These are phyloP conservation scores for Leishmania arabica DNA, from an alignment of 208 protist species.

Conservation along the genomic window DNA sequence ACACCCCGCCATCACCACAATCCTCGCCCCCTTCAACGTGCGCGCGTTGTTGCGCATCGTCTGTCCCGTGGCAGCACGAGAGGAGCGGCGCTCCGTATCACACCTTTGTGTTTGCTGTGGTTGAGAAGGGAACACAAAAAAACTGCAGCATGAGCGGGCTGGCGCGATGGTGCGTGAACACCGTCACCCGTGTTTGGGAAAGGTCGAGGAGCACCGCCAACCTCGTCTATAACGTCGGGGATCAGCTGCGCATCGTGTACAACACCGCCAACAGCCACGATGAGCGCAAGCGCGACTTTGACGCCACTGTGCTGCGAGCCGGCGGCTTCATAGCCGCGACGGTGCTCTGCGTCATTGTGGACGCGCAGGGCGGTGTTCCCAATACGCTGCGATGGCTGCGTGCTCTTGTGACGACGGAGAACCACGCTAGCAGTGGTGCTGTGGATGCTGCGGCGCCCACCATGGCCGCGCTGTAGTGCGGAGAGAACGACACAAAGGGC, in stretches of 20 bases:
- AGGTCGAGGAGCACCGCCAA: conserved; percentile 42
- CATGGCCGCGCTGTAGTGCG: not conserved
- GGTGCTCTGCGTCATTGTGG: conserved; percentile 47
- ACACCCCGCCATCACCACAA: not conserved
- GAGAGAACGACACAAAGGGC: not conserved
- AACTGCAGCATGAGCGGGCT: conserved; percentile 12
- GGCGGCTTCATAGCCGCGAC: conserved; percentile 37
- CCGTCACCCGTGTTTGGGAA: conserved; percentile 35
- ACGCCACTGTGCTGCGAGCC: conserved; percentile 46
- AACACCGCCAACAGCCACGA: conserved; percentile 65
- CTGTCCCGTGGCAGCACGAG: not conserved
- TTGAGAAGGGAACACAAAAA: not conserved
- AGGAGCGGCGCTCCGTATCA: not conserved
- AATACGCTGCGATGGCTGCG: conserved; percentile 32
- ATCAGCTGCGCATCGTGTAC: conserved; percentile 70
- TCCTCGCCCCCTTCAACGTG: not conserved
- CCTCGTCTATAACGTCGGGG: conserved; percentile 73
- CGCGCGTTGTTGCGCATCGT: not conserved
- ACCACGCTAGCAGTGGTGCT: not conserved
- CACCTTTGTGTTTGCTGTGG: not conserved
- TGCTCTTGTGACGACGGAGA: conserved; percentile 17
- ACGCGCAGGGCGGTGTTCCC: conserved; percentile 47
- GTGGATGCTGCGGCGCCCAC: not conserved
- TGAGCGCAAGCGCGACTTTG: conserved; percentile 43
- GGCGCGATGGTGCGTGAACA: conserved; percentile 26